These are phyloP conservation scores for Trametes pubescens DNA, from an alignment of 1,284 basidiomycete species.

Conservation along the genomic window DNA sequence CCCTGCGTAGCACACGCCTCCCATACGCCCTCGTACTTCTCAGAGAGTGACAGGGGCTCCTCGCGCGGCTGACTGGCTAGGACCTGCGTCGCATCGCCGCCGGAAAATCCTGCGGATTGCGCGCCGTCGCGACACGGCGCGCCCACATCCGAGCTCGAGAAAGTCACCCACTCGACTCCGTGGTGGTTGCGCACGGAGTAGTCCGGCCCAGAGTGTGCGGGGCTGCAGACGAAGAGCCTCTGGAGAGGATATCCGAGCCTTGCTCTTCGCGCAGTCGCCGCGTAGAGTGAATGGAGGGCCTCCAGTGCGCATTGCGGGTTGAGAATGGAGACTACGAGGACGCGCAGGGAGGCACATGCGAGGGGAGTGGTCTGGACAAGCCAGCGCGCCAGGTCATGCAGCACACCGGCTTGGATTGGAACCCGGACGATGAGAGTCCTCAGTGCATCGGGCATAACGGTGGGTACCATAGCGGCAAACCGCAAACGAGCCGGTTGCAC, in stretches of 20 bases:
- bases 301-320: neutral
- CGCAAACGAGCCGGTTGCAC: too few relatives aligned
- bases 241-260: neutral
- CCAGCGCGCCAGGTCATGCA: neutral
- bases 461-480: too few relatives aligned
- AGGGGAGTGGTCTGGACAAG: neutral
- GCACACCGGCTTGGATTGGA: neutral
- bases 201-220: neutral
- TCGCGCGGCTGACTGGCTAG: too few relatives aligned
- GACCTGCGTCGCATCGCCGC: too few relatives aligned
- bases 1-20: too few relatives aligned
- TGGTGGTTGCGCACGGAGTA: neutral
- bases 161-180: constrained; percentile 2
- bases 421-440: too few relatives aligned
- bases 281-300: neutral
- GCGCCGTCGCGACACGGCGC: neutral
- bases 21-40: neutral
- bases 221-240: neutral
- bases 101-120: too few relatives aligned
- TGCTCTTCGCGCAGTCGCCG: neutral
- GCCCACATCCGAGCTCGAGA: constrained; percentile 6
- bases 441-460: neutral
- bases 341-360: neutral
- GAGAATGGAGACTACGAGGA: neutral
- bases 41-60: too few relatives aligned